Evolutionary conservation across 225 moss, liverwort and hornwort species (phyloP).

Genomic region (Antitrichia curtipendula): DNA sequence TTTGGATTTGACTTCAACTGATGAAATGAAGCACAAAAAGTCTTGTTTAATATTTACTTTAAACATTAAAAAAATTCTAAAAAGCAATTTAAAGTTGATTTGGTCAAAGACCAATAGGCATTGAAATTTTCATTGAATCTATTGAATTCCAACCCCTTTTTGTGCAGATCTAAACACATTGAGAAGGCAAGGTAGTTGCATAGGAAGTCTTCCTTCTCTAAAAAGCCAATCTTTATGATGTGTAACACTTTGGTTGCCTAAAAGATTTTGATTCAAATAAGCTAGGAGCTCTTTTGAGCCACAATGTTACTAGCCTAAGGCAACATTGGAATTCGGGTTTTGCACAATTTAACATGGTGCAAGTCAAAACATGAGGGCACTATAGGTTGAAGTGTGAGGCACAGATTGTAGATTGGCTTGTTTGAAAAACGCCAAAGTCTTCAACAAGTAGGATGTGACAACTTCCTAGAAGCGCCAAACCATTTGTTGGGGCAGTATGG

Average conservation of each 20-base stretch:
- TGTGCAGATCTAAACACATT: neutral
- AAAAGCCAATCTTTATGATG: no score
- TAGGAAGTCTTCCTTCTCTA: neutral
- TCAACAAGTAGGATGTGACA: neutral
- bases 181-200: neutral
- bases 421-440: neutral
- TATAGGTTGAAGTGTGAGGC: neutral
- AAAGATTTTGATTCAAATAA: neutral
- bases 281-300: neutral
- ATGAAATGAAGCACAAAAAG: no score
- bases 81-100: neutral
- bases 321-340: fast-evolving
- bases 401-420: fast-evolving
- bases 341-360: fast-evolving
- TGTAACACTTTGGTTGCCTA: neutral
- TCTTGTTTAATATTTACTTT: no score
- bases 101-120: neutral
- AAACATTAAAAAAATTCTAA: no score
- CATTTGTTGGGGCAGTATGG: fast-evolving
- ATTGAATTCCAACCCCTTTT: neutral
- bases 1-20: no score
- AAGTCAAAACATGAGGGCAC: neutral
- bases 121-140: neutral
- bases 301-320: fast-evolving
- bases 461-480: fast-evolving